Conservation (phyloP, 331 rosid species). For the Telfairia occidentalis region DNA sequence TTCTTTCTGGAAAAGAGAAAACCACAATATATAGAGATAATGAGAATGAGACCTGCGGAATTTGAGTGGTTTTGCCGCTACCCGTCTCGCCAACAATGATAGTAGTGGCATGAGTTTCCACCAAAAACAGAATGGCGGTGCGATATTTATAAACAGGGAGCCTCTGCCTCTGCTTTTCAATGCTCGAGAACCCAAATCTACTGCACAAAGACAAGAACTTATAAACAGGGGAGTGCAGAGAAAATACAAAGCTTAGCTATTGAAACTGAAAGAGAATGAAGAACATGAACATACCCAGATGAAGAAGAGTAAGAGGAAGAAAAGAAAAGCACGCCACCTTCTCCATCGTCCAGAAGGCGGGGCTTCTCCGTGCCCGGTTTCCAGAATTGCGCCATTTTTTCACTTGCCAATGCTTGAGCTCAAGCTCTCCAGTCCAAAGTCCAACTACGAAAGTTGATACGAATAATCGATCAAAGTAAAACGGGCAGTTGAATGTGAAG, state of each 20-base stretch:
- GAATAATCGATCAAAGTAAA: not conserved
- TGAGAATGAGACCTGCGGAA: slow-evolving; percentile 59
- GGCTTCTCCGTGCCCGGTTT: slow-evolving; percentile 25
- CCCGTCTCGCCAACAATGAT: slow-evolving; percentile 92
- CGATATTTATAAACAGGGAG: slow-evolving; percentile 86
- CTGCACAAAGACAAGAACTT: not conserved
- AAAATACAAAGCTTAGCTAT: not conserved
- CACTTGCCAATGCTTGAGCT: not conserved
- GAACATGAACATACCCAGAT: slow-evolving; percentile 31
- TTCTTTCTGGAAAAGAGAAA: not conserved
- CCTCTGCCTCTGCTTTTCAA: slow-evolving; percentile 77
- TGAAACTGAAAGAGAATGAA: not conserved
- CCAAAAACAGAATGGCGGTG: slow-evolving; percentile 60
- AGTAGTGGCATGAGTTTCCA: slow-evolving; percentile 77
- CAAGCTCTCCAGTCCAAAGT: not conserved
- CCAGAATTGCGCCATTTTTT: slow-evolving; percentile 19
- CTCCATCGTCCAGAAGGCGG: slow-evolving; percentile 64
- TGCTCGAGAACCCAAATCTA: slow-evolving; percentile 44
- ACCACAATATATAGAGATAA: not conserved
- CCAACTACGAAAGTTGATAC: not conserved
- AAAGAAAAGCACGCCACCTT: slow-evolving; percentile 81
- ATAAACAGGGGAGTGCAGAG: not conserved
- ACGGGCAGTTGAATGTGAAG: not conserved
- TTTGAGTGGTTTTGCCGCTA: slow-evolving; percentile 91
- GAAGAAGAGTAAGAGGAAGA: slow-evolving; percentile 36